These are phyloP conservation scores for Sutorius eximius DNA, from an alignment of 1,284 basidiomycete genomes.

Conservation along the genomic window DNA sequence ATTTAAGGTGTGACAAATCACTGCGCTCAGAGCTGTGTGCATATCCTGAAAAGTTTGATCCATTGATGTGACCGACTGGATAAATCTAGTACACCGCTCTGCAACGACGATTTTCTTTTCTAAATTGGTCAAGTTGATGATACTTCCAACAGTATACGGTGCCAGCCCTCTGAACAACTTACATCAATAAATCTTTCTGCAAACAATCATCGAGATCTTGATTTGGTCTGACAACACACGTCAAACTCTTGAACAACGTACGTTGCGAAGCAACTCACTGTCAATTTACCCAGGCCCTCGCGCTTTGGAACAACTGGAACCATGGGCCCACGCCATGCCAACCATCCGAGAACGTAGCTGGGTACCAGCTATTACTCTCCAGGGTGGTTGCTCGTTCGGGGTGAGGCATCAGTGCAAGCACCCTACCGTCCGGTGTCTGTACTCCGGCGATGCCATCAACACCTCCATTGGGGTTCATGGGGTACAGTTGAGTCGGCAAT, in stretches of 20 bases:
- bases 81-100: background rate
- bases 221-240: background rate
- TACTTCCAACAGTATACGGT: background rate
- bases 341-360: conserved; percentile 49
- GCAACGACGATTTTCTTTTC: background rate
- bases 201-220: background rate
- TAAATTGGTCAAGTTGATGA: background rate
- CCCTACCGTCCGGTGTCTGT: conserved; percentile 81
- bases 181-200: conserved; percentile 6
- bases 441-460: conserved; percentile 87
- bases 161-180: conserved; percentile 4
- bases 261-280: conserved; percentile 11
- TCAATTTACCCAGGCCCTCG: conserved; percentile 45
- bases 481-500: conserved; percentile 72
- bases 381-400: conserved; percentile 79
- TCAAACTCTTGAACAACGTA: background rate
- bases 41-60: background rate
- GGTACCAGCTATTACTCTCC: conserved; percentile 88
- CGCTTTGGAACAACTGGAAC: conserved; percentile 95
- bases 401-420: conserved; percentile 96
- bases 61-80: background rate
- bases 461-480: conserved; percentile 95
- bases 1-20: too few relatives aligned
- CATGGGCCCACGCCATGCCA: conserved; percentile 85
- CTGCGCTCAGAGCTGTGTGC: background rate